phyloP scores from a whole-genome alignment of 495 filamentous ascomycete species.

The Penicillium bovifimosum region DNA sequence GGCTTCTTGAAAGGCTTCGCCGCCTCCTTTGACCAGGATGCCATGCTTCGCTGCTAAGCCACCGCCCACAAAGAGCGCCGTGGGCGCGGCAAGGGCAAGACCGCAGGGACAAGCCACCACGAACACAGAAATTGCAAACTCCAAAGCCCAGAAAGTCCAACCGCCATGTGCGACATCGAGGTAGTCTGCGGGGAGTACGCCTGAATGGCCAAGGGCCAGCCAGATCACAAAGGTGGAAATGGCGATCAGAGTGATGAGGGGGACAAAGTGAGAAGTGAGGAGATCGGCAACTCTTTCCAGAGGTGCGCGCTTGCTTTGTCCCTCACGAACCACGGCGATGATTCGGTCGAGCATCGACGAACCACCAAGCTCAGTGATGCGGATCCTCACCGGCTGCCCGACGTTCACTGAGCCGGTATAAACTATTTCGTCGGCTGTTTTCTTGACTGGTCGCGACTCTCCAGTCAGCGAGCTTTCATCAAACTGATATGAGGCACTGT shows the following conservation, averaged over 20 bases:
- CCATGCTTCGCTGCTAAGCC: constrained; percentile 84
- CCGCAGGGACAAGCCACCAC: constrained; percentile 94
- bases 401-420: constrained; percentile 86
- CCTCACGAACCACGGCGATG: constrained; percentile 83
- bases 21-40: constrained; percentile 91
- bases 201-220: constrained; percentile 69
- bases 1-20: constrained; percentile 92
- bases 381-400: constrained; percentile 61
- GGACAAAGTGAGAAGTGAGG: constrained; percentile 85
- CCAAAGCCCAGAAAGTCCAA: constrained; percentile 81
- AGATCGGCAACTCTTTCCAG: constrained; percentile 81
- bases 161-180: constrained; percentile 62
- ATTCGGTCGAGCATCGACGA: constrained; percentile 91
- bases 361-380: constrained; percentile 64
- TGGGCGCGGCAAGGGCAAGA: constrained; percentile 85
- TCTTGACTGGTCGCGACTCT: constrained; percentile 73
- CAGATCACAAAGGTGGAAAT: constrained; percentile 80
- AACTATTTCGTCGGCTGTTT: constrained; percentile 63
- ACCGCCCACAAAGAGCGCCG: constrained; percentile 86
- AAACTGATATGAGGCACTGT: constrained; percentile 58
- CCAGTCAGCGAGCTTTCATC: constrained; percentile 90
- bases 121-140: constrained; percentile 93
- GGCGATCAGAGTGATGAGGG: constrained; percentile 73
- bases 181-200: constrained; percentile 59
- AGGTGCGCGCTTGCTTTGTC: constrained; percentile 80